Evolutionary conservation across 2,329 filamentous ascomycete genomes (phyloP), one percentile per base, ranked within the genome.

Genomic region (Periconia digitata): DNA sequence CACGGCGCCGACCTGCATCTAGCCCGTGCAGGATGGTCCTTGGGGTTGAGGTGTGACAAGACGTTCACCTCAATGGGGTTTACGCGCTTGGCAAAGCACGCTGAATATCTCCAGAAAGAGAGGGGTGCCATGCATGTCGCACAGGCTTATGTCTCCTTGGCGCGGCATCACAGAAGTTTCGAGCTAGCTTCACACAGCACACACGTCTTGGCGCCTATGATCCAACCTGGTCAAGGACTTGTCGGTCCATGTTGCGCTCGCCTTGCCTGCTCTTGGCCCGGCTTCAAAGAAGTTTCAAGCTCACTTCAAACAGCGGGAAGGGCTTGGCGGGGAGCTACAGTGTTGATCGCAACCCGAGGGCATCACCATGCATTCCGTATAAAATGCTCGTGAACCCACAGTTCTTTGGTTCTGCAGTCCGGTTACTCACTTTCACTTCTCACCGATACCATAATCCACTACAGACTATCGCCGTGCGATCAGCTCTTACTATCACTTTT

Each of bases 211-310:
- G 65, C 64, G 44, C 47, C 47, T 49, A 43, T 40, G 47, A 46
- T 53, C n/a, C n/a, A n/a, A n/a, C n/a, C n/a, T n/a, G n/a, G n/a
- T n/a, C n/a, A 45, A 58, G 53, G 51, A 51, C n/a, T 13, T 32
- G 27, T 15, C 10, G n/a, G 27, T 10, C 27, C 3, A 32, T 10
- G 27, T 32, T 32, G 27, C 27, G 57, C 54, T 59, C 51, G 56
- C 53, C 57, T 59, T 62, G 53, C 51, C 44, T 43, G 20, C 39
- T 56, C 66, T 70, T 70, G 67, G 67, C 67, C 54, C 50, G 55
- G 67, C 66, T 61, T 70, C 67, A 70, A 49, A 58, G 61, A 70
- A 69, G 67, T 71, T 71, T 71, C 67, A 70, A 66, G 50, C 55
- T 59, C 56, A 53, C 46, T 55, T 56, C 56, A 63, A 69, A 64